These are phyloP conservation scores for Tolypocladium ovalisporum DNA, from an alignment of 2,329 filamentous ascomycete species.

Conservation along the genomic window DNA sequence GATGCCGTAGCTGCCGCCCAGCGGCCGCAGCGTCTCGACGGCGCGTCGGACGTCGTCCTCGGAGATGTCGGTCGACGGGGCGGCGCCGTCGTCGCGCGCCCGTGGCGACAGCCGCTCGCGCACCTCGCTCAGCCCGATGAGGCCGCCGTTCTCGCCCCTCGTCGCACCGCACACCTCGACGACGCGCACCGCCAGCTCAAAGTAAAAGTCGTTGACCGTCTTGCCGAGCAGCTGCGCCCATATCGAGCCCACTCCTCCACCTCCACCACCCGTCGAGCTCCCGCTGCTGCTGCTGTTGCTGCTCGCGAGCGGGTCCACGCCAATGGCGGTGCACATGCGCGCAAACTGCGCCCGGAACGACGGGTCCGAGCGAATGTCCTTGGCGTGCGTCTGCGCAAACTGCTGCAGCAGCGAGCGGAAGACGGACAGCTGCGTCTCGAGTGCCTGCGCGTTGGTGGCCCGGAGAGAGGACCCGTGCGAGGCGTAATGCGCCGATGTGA, in stretches of 20 bases:
- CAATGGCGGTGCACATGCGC: slow-evolving; percentile 95
- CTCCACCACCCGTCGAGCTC: slow-evolving; percentile 18
- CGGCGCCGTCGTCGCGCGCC: slow-evolving; percentile 14
- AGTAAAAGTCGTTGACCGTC: slow-evolving; percentile 96
- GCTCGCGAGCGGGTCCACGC: slow-evolving; percentile 78
- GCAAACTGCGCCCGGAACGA: slow-evolving; percentile 94
- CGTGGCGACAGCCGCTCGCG: slow-evolving; percentile 61
- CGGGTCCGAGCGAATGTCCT: slow-evolving; percentile 92
- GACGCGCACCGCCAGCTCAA: slow-evolving; percentile 89
- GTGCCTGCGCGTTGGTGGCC: slow-evolving; percentile 69
- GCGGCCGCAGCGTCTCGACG: slow-evolving; percentile 73
- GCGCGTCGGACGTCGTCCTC: slow-evolving; percentile 91
- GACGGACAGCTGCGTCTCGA: slow-evolving; percentile 87
- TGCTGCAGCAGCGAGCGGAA: slow-evolving; percentile 93
- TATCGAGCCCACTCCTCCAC: slow-evolving; percentile 50
- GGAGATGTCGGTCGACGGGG: slow-evolving; percentile 51
- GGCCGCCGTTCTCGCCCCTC: slow-evolving; percentile 79
- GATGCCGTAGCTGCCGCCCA: slow-evolving; percentile 81
- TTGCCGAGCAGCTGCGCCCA: slow-evolving; percentile 90
- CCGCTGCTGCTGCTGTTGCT: slow-evolving; percentile 19
- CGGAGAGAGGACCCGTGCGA: slow-evolving; percentile 83
- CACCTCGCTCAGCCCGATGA: slow-evolving; percentile 78
- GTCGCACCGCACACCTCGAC: slow-evolving; percentile 88
- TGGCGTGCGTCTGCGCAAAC: slow-evolving; percentile 88
- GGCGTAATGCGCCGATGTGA: slow-evolving; percentile 82